Base-by-base conservation (phyloP, 306 rosid genomes). In the Hippophae tibetana region DNA sequence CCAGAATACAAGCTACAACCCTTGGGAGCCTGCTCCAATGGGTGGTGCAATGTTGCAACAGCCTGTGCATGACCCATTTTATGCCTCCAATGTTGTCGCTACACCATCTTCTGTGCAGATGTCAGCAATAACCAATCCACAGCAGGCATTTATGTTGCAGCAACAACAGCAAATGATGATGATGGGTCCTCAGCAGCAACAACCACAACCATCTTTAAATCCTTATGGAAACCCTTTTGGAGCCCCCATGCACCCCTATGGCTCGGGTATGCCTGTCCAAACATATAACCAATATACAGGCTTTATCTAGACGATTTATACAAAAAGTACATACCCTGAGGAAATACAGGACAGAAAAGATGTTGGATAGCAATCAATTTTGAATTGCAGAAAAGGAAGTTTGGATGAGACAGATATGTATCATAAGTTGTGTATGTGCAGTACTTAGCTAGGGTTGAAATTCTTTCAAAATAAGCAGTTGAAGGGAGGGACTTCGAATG, bases 201-300 rank as follows among this genome's bases (percentile, higher is more conserved):
- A 56, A 9, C 92, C 74, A 55, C 98, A 55, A 31, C 75, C 53
- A 13, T 57, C 89, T 23, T 56, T 23, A 31, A 88, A 93, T 69
- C 99, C 97, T 77, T 93, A 86, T 2, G 99, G 89, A 70, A 89
- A 79, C 79, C 69, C 94, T 52, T 81, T 84, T 44, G 96, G 86
- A 59, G 84, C 93, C 44, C 31, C 84, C 1, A 76, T 66, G 54
- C 84, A 83, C 68, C 86, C 90, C 18, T 85, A 92, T 31, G 86
- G 89, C 68, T 54, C 97, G 55, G 94, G 95, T 75, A 71, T 82
- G 89, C 99, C 95, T n/a, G 94, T 93, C 69, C 95, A 80, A 70
- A 62, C 99, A 43, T 72, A 81, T 78, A 93, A 93, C 78, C 99
- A 95, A 49, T 84, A 88, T 63, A 67, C 93, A 8, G 89, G 95